Evolutionary conservation across 108 stramenopile species (phyloP).

Genomic region (Skeletonema tropicum): DNA sequence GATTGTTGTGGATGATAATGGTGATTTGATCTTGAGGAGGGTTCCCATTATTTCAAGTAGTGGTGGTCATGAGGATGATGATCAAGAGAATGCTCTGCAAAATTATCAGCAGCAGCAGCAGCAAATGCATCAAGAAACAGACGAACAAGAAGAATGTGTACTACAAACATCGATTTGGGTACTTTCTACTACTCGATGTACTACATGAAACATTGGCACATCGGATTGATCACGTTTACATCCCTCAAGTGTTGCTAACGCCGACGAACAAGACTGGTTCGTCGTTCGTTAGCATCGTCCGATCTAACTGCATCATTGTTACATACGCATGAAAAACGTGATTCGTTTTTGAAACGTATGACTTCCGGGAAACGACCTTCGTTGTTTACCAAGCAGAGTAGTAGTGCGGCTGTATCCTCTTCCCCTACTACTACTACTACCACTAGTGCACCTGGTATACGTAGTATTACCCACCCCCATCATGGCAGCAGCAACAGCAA

Average conservation of each 20-base stretch:
- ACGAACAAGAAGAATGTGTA: no score
- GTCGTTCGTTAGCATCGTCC: slow-evolving; percentile 6
- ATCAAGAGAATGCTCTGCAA: background rate
- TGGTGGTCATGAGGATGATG: background rate
- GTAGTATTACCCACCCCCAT: background rate
- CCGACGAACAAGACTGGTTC: background rate
- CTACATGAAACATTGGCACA: slow-evolving; percentile 5
- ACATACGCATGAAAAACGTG: background rate
- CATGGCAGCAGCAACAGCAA: background rate
- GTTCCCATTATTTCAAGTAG: background rate
- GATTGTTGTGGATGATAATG: slow-evolving; percentile 10
- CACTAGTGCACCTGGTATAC: background rate
- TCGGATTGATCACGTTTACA: slow-evolving; percentile 13
- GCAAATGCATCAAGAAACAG: background rate
- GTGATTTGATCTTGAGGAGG: background rate
- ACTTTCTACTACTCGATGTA: slow-evolving; percentile 8
- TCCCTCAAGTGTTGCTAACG: background rate
- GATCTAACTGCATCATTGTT: background rate
- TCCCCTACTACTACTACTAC: background rate
- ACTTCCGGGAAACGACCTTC: background rate
- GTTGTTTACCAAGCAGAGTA: background rate
- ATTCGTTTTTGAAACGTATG: background rate
- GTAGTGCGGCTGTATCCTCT: background rate
- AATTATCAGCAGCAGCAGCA: background rate
- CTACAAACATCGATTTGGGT: slow-evolving; percentile 1